phyloP scores from a whole-genome alignment of 352 stramenopile species.

The Hyaloperonospora arabidopsidis region DNA sequence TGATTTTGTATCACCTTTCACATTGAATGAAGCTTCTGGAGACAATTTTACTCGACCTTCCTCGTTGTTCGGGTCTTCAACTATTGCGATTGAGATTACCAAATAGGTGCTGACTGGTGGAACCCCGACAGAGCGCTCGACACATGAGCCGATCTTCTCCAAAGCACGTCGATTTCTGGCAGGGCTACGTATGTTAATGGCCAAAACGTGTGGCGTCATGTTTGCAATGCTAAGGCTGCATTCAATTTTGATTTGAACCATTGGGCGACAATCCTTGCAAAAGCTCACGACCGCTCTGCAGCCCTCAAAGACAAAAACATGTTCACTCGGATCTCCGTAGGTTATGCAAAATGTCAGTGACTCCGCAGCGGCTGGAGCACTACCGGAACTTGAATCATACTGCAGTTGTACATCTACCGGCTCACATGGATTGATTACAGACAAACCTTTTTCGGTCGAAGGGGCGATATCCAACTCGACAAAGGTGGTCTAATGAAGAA shows the following conservation, averaged over 20 bases:
- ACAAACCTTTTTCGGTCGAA: conserved; percentile 19
- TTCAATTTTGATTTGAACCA: conserved; percentile 32
- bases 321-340: conserved; percentile 17
- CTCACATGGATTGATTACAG: conserved; percentile 38
- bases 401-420: conserved; percentile 14
- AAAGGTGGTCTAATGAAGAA: conserved; percentile 11
- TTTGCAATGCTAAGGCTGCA: conserved; percentile 31
- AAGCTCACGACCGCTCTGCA: conserved; percentile 25
- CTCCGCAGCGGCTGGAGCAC: background rate
- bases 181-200: conserved; percentile 16
- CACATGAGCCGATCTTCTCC: conserved; percentile 17
- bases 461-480: conserved; percentile 20
- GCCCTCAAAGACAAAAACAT: conserved; percentile 30
- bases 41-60: conserved; percentile 21
- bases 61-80: conserved; percentile 3
- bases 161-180: conserved; percentile 10
- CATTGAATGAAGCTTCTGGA: conserved; percentile 22
- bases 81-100: conserved; percentile 22
- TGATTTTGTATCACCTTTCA: conserved; percentile 31
- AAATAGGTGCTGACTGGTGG: conserved; percentile 17
- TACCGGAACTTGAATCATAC: conserved; percentile 9
- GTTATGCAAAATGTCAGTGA: conserved; percentile 10
- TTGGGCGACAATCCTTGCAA: conserved; percentile 14
- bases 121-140: conserved; percentile 23
- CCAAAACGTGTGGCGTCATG: conserved; percentile 18